Evolutionary conservation across 2,329 filamentous ascomycete species (phyloP).

Genomic region (Hypoxylon sp.): DNA sequence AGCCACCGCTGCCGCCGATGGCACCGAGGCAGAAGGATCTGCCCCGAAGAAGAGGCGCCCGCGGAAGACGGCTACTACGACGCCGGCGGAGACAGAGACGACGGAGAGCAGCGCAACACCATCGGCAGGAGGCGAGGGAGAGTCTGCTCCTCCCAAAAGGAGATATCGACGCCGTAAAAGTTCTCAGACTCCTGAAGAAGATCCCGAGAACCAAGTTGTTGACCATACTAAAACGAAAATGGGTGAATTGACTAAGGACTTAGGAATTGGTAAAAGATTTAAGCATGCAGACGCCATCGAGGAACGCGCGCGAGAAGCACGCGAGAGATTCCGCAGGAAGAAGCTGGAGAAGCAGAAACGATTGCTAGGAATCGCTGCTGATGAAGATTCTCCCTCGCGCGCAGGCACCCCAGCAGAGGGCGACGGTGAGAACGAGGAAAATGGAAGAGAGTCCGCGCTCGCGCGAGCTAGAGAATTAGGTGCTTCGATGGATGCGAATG

Average conservation of each 20-base stretch:
- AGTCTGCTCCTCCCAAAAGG: slow-evolving; percentile 47
- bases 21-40: slow-evolving; percentile 27
- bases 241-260: slow-evolving; percentile 78
- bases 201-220: slow-evolving; percentile 73
- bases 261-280: slow-evolving; percentile 81
- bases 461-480: slow-evolving; percentile 47
- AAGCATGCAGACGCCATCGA: slow-evolving; percentile 80
- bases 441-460: slow-evolving; percentile 41
- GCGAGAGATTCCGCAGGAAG: slow-evolving; percentile 56
- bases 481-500: slow-evolving; percentile 48
- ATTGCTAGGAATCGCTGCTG: slow-evolving; percentile 47
- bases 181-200: slow-evolving; percentile 74
- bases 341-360: slow-evolving; percentile 58
- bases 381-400: slow-evolving; percentile 41
- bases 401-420: slow-evolving; percentile 46
- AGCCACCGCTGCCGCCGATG: slow-evolving; percentile 37
- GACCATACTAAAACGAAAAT: slow-evolving; percentile 78
- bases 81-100: neutral
- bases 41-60: slow-evolving; percentile 55
- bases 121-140: slow-evolving; percentile 43
- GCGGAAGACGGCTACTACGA: slow-evolving; percentile 44
- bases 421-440: slow-evolving; percentile 26
- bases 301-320: slow-evolving; percentile 70
- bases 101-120: slow-evolving; percentile 39
- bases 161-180: slow-evolving; percentile 53